A percentile compares a stretch with the other conserved stretches of the same genome.
These are phyloP conservation scores for Zygnema circumcarinatum DNA, from an alignment of 139 green algal genomes.

Conservation along the genomic window DNA sequence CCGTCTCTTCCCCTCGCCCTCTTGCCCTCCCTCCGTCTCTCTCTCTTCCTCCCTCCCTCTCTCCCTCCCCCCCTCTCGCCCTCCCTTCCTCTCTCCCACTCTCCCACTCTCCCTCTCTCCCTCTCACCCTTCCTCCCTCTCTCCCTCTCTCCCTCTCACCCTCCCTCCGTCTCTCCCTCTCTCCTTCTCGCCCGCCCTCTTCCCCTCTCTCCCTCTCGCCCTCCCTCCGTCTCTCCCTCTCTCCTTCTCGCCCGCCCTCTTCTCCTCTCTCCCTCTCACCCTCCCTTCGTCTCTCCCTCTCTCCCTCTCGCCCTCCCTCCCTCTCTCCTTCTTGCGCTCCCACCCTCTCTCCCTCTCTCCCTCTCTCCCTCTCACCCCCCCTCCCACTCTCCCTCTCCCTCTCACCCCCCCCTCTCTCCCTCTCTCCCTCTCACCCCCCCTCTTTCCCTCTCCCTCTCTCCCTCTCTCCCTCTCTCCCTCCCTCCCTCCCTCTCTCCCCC, in stretches of 20 bases:
- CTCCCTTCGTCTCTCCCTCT: not conserved
- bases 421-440: not conserved
- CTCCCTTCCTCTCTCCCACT: not conserved
- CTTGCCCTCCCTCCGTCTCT: not conserved
- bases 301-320: not conserved
- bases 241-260: not conserved
- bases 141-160: conserved; percentile 14
- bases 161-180: not conserved
- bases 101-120: not conserved
- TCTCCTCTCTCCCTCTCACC: no score
- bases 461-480: not conserved
- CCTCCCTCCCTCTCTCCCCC: not conserved
- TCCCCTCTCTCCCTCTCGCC: not conserved
- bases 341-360: not conserved
- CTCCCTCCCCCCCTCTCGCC: not conserved
- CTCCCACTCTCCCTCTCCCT: not conserved
- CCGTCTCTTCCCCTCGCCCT: not conserved
- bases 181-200: not conserved
- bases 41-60: not conserved
- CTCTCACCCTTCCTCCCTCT: not conserved
- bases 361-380: conserved; percentile 12
- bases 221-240: not conserved
- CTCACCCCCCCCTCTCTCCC: not conserved
- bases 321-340: not conserved
- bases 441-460: not conserved